Base-by-base conservation (phyloP, 1,139 yeast species). In the Diutina ranongensis region DNA sequence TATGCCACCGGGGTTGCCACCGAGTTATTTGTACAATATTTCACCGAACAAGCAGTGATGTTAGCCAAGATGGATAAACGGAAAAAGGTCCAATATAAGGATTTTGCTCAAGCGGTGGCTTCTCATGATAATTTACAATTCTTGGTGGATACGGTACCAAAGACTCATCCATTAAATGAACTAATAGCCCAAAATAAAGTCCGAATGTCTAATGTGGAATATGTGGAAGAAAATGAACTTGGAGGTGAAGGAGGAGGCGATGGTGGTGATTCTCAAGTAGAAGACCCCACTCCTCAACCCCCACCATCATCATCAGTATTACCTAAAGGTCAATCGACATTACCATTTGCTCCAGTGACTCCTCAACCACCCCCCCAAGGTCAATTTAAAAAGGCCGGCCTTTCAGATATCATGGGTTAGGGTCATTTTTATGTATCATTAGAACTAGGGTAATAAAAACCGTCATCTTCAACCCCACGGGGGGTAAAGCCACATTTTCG, bases 1-100 rank as follows among this genome's bases (percentile, higher is more conserved):
- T 84, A 82, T 55, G 81, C 95, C 13, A 73, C 92, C 2, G 94
- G 94, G 0, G 76, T 85, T 44, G 95, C 97, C 4, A 83, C 96
- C 0, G 96, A 89, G 56, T 64, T 86, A 45, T 89, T 89, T 60
- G 74, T 88, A 15, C 86, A 83, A 60, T 78, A 83, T 54, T 68
- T 89, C 47, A 76, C 88, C 0, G 94, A 84, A 59, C 94, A 86
- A 55, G 92, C 95, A 0, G 66, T 81, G 27, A 66, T 83, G 47
- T 67, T 74, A 44, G 85, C 95, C 18, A 76, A 79, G 53, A 68
- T 79, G 48, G 87, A 80, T 34, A 78, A 79, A 52, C 68, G 94
- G 46, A 82, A 83, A 65, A 82, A 81, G 54, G 64, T 86, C 22
- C 72, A 71, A 45, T 88, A 88, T 60, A 75, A 76, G 48, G 96